Base-by-base conservation (phyloP, 2,329 filamentous ascomycete species). In the Penicillium sp. region DNA sequence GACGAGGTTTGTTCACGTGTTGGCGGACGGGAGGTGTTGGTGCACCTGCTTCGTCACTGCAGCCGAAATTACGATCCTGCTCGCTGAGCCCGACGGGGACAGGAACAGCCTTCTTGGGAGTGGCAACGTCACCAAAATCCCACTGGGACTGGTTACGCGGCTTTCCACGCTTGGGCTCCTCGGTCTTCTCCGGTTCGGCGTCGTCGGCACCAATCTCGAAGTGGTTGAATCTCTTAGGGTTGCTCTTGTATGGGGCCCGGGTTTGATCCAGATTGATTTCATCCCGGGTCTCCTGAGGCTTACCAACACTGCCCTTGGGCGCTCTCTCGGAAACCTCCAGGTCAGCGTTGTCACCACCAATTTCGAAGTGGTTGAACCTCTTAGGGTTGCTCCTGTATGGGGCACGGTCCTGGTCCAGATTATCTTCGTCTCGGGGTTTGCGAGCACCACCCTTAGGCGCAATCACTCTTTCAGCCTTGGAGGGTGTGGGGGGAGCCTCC, bases 51-150 rank as follows among this genome's bases (percentile, higher is more conserved):
- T 89, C 84, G 58, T 92, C 88, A 48, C 88, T 87, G 65, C 88
- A 89, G 86, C 90, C 96, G 58, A 87, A 87, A 72, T 95, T 89
- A 54, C 90, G 88, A 58, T 87, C 83, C 59, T 95, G 87, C 69
- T 91, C 85, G 39, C 82, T 79, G 58, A 87, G 83, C 52, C 31
- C 31, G 6, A 16, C 31, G 16, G 83, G 73, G 73, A 88, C 90
- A 46, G 81, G 78, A 4, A 83, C 81, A 48, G 85, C 80, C 81
- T 96, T 96, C 63, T 88, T 84, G 0, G 93, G 93, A 0, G 93
- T 96, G 16, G 80, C 79, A 67, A 96, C 96, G 76, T 96, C 92
- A 59, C 91, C 86, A 74, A 98, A 98, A 49, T 87, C 86, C 35
- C 35, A 39, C 14, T 39, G 35, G n/a, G 35, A 19, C 16, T 39